These are phyloP conservation scores for Lotus japonicus DNA, from an alignment of 306 rosid species.

Conservation along the genomic window DNA sequence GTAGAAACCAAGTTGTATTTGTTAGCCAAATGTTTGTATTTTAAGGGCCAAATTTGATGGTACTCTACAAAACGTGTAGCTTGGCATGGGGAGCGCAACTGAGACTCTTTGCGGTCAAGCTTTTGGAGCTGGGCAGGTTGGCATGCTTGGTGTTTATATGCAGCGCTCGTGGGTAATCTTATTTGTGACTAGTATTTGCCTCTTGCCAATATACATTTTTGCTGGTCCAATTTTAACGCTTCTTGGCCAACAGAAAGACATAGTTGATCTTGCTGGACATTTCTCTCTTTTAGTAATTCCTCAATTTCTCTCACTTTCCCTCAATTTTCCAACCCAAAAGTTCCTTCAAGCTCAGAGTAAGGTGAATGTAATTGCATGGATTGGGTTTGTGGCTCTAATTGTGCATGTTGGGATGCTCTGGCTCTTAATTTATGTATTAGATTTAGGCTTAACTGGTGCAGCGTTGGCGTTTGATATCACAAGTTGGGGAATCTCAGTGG, in stretches of 20 bases:
- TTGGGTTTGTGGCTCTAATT: constrained; percentile 47
- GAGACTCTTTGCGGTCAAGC: constrained; percentile 97
- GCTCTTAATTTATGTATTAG: constrained; percentile 49
- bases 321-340: constrained; percentile 77
- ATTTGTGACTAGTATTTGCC: constrained; percentile 30
- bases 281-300: constrained; percentile 56
- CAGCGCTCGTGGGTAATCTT: constrained; percentile 86
- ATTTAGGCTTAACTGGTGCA: constrained; percentile 60
- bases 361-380: constrained; percentile 63
- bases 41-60: background rate
- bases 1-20: background rate
- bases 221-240: constrained; percentile 63
- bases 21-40: background rate
- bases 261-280: constrained; percentile 65
- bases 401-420: constrained; percentile 52
- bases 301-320: constrained; percentile 54
- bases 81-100: constrained; percentile 90
- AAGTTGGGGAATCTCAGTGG: constrained; percentile 52
- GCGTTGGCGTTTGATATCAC: constrained; percentile 67
- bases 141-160: constrained; percentile 81
- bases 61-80: constrained; percentile 25
- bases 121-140: constrained; percentile 73
- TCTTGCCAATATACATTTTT: constrained; percentile 64
- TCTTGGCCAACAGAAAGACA: constrained; percentile 64
- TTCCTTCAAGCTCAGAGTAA: constrained; percentile 87